phyloP scores from a whole-genome alignment of 179 eudicot species.

The Sideroxylon spinosum region DNA sequence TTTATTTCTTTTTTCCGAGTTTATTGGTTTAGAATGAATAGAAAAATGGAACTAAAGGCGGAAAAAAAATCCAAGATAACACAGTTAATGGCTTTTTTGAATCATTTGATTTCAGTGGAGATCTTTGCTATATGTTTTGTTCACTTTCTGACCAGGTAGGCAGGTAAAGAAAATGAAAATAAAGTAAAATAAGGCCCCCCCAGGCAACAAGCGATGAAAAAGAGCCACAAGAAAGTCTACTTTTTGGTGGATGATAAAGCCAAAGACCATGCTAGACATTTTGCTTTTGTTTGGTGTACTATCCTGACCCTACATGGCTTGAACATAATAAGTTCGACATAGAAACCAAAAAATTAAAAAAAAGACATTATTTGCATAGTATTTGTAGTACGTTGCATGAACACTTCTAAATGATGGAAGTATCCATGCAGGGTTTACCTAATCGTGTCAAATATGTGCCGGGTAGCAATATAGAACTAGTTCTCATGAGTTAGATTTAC shows the following conservation, averaged over 20 bases:
- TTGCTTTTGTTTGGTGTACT: conserved; percentile 11
- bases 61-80: conserved; percentile 17
- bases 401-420: conserved; percentile 11
- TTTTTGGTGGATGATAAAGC: conserved; percentile 32
- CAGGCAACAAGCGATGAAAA: conserved; percentile 23
- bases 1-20: background rate
- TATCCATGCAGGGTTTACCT: conserved; percentile 9
- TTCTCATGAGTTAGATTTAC: background rate
- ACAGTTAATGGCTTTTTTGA: conserved; percentile 19
- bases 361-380: background rate
- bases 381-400: background rate
- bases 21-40: background rate
- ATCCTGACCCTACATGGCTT: conserved; percentile 18
- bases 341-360: too few species aligned
- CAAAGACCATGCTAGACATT: conserved; percentile 22
- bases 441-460: conserved; percentile 22
- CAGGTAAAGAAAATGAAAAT: conserved; percentile 9
- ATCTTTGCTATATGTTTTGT: background rate
- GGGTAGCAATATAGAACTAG: conserved; percentile 16
- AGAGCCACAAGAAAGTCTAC: conserved; percentile 27
- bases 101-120: conserved; percentile 16
- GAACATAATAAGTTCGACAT: conserved; percentile 18
- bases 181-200: conserved; percentile 28
- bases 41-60: background rate
- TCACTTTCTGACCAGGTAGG: conserved; percentile 14